Evolutionary conservation across 2,329 filamentous ascomycete species (phyloP).

Genomic region (Beauveria pseudobassiana): DNA sequence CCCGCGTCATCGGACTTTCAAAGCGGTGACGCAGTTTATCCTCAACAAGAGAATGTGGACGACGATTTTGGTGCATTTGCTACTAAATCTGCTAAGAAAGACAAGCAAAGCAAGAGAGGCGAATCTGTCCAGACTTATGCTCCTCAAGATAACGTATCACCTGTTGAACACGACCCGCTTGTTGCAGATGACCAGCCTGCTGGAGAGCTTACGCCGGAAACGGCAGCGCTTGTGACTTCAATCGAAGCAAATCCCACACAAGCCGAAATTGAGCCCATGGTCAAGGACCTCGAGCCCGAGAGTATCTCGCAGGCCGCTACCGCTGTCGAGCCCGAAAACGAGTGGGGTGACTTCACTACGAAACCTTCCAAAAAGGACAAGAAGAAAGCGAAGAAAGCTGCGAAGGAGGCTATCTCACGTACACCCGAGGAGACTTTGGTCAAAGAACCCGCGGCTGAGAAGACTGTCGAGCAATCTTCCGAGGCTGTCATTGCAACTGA

Average conservation of each 20-base stretch:
- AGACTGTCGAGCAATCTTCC: background rate
- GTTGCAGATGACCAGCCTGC: background rate
- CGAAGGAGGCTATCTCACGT: conserved; percentile 4
- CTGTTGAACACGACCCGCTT: background rate
- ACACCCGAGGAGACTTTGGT: background rate
- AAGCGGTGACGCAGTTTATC: background rate
- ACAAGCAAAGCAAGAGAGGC: conserved; percentile 16
- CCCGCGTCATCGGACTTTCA: background rate
- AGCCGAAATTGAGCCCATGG: conserved; percentile 13
- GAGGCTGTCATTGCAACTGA: background rate
- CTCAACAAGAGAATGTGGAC: background rate
- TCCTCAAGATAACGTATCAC: no score
- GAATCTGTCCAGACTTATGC: background rate
- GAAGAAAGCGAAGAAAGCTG: conserved; percentile 15
- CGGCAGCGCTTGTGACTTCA: background rate
- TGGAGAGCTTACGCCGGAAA: background rate
- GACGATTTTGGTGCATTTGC: background rate
- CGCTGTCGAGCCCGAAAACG: conserved; percentile 20
- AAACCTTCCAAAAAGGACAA: conserved; percentile 25
- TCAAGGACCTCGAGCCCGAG: conserved; percentile 16
- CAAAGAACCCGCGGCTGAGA: background rate
- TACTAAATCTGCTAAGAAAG: conserved; percentile 8
- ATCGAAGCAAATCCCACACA: conserved; percentile 8
- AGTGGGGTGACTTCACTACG: conserved; percentile 22
- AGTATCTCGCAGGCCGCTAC: conserved; percentile 17